phyloP scores from a whole-genome alignment of 2,329 filamentous ascomycete genomes.

The Cladophialophora bantiana region DNA sequence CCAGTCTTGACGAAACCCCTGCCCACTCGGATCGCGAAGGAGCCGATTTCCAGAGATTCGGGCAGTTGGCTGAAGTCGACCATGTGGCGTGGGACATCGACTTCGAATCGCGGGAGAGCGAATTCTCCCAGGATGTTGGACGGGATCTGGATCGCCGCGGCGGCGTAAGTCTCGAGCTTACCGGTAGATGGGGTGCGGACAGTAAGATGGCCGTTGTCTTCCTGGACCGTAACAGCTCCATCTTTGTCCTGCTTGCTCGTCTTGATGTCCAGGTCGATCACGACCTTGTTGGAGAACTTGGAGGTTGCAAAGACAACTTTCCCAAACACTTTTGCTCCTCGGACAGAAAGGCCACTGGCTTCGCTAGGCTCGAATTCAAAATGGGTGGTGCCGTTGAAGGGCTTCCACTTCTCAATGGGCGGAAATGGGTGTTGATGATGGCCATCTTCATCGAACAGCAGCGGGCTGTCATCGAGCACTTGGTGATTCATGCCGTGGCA shows the following conservation, averaged over 20 bases:
- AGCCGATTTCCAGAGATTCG: conserved; percentile 33
- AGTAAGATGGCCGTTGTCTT: conserved; percentile 30
- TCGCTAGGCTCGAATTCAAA: conserved; percentile 32
- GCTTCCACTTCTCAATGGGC: conserved; percentile 49
- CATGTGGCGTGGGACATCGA: conserved; percentile 32
- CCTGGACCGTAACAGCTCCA: conserved; percentile 25
- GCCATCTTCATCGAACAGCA: conserved; percentile 64
- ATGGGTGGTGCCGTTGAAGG: conserved; percentile 31
- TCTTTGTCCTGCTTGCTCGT: conserved; percentile 31
- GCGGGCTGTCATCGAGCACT: background rate
- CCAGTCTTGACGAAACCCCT: conserved; percentile 33
- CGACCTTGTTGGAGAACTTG: conserved; percentile 30
- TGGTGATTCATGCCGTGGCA: conserved; percentile 24
- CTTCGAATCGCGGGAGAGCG: conserved; percentile 26
- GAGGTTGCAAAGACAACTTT: conserved; percentile 35
- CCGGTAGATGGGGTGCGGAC: conserved; percentile 25
- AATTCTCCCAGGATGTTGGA: conserved; percentile 34
- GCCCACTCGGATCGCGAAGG: conserved; percentile 23
- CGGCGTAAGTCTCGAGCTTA: conserved; percentile 23
- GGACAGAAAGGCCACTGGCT: conserved; percentile 27
- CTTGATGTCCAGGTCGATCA: conserved; percentile 35
- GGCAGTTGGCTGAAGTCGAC: conserved; percentile 34
- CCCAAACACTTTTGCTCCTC: conserved; percentile 26
- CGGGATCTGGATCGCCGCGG: conserved; percentile 32
- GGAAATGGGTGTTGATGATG: conserved; percentile 86